Percentiles rank a stretch among this genome's conserved stretches.
Conservation (phyloP, 805 yeast genomes). For the Wickerhamomyces alni region DNA sequence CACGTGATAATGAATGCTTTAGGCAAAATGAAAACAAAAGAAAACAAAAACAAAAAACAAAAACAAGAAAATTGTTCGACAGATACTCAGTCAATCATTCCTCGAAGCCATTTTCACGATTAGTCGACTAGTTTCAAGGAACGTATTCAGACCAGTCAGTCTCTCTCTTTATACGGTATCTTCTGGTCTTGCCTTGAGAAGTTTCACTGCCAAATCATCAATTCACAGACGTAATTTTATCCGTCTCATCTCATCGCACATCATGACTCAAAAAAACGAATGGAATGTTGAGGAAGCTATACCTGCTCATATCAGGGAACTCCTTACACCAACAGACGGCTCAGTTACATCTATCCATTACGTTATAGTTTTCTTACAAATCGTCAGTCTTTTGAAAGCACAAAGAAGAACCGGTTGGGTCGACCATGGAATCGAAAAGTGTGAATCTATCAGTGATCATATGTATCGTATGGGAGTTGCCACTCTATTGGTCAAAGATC, state of each 20-base stretch:
- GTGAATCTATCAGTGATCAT: slow-evolving; percentile 82
- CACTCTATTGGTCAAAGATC: slow-evolving; percentile 55
- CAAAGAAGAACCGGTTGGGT: slow-evolving; percentile 95
- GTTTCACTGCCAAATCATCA: too few species aligned
- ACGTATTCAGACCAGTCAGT: too few species aligned
- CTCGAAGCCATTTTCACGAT: too few species aligned
- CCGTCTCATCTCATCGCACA: not conserved
- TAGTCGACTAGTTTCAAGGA: too few species aligned
- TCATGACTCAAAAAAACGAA: slow-evolving; percentile 10
- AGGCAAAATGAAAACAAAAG: not conserved
- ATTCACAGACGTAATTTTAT: too few species aligned
- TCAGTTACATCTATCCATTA: slow-evolving; percentile 31
- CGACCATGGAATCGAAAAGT: slow-evolving; percentile 42
- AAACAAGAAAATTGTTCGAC: not conserved
- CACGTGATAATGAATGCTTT: not conserved
- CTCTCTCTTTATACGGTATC: too few species aligned
- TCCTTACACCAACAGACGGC: slow-evolving; percentile 23
- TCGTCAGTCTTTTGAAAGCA: slow-evolving; percentile 64
- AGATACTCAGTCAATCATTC: not conserved
- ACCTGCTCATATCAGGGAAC: slow-evolving; percentile 37
- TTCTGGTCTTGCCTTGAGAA: too few species aligned
- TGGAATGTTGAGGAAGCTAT: slow-evolving; percentile 55
- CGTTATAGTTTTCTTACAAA: slow-evolving; percentile 54
- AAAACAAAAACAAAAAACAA: not conserved
- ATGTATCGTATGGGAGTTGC: slow-evolving; percentile 92